These are phyloP conservation scores for Drosera spatulata DNA, from an alignment of 179 eudicot species.

Conservation along the genomic window DNA sequence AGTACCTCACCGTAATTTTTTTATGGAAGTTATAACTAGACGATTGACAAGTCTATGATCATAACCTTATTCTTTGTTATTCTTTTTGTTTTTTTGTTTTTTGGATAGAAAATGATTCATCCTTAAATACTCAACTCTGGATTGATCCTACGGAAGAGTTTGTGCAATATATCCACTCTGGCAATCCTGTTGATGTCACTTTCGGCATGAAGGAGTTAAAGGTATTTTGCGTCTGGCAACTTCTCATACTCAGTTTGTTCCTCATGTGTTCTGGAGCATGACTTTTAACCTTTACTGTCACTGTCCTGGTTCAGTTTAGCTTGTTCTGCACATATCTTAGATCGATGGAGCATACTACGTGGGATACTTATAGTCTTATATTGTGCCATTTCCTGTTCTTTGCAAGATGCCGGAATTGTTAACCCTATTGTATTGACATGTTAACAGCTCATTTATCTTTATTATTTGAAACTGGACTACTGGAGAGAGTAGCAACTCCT, in stretches of 20 bases:
- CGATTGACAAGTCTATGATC: no score
- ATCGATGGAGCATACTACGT: no score
- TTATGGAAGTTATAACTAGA: not conserved
- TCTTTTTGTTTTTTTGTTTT: not conserved
- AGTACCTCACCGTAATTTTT: slow-evolving; percentile 5
- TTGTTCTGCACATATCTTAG: no score
- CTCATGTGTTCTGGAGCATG: no score
- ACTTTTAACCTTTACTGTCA: not conserved
- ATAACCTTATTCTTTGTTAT: slow-evolving; percentile 1
- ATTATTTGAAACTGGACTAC: not conserved
- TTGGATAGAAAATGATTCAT: slow-evolving; percentile 69
- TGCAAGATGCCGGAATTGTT: no score
- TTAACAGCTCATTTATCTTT: no score
- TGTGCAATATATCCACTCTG: slow-evolving; percentile 65
- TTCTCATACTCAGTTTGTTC: not conserved
- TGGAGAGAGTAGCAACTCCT: not conserved
- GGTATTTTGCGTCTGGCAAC: slow-evolving; percentile 22
- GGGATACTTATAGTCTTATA: no score
- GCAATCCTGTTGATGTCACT: slow-evolving; percentile 91
- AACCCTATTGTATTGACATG: no score
- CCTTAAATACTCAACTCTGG: slow-evolving; percentile 92
- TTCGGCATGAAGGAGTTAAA: slow-evolving; percentile 87
- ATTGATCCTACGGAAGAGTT: slow-evolving; percentile 97
- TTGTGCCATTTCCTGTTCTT: no score
- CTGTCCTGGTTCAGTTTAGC: no score